Percentiles rank a stretch among this genome's conserved stretches.
These are phyloP conservation scores for Fraxinus angustifolia DNA, from an alignment of 305 asterid genomes.

Conservation along the genomic window DNA sequence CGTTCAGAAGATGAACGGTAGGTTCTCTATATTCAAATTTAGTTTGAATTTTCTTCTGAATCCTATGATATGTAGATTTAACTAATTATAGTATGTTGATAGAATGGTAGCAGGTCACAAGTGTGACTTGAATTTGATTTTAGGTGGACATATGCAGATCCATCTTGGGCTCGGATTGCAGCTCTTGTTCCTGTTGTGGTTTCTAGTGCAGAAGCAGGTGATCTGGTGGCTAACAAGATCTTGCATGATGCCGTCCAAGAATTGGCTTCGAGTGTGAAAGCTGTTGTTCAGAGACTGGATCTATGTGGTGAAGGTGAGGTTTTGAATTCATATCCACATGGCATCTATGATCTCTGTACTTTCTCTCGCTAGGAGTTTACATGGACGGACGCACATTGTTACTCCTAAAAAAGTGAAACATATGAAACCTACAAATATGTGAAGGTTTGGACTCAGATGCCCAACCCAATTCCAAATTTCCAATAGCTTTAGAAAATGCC, in stretches of 20 bases:
- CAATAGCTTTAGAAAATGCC: not conserved
- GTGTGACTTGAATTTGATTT: conserved; percentile 21
- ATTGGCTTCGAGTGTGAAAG: conserved; percentile 74
- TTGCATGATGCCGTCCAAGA: conserved; percentile 59
- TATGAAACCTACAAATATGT: not conserved
- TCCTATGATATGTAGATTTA: not conserved
- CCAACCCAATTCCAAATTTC: not conserved
- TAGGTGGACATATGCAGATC: conserved; percentile 85
- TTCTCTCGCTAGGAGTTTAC: not conserved
- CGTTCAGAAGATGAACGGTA: not conserved
- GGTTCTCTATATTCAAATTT: not conserved
- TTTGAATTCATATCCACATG: not conserved
- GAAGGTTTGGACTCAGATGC: not conserved
- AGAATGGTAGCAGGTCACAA: conserved; percentile 1
- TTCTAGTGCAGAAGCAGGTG: conserved; percentile 71
- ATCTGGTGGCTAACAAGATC: conserved; percentile 56
- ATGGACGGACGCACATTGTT: not conserved
- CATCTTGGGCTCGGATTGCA: conserved; percentile 82
- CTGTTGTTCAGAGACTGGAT: conserved; percentile 64
- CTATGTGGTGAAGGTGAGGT: conserved; percentile 68
- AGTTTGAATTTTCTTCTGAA: not conserved
- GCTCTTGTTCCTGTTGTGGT: conserved; percentile 66
- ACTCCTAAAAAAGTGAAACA: not conserved
- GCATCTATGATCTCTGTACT: not conserved
- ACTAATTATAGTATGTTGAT: not conserved